Evolutionary conservation across 805 yeast species (phyloP).

Genomic region (Wickerhamiella sergipiensis): DNA sequence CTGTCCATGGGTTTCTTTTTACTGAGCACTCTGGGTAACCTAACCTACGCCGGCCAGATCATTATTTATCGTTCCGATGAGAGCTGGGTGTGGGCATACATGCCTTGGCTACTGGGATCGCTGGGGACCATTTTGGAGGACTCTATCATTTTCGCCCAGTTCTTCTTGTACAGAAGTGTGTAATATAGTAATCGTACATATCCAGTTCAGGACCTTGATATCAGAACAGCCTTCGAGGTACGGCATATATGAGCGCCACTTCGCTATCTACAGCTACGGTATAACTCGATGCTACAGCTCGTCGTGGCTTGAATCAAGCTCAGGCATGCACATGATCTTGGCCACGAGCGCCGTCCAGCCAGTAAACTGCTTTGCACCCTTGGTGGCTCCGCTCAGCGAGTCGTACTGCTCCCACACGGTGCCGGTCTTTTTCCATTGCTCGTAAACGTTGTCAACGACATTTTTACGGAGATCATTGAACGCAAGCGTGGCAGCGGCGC

Average conservation of each 20-base stretch:
- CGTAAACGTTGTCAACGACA: conserved; percentile 50
- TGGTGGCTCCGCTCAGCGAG: conserved; percentile 57
- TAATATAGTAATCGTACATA: too few relatives aligned
- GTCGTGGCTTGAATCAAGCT: conserved; percentile 10
- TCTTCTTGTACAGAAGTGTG: conserved; percentile 37
- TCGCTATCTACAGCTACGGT: background rate
- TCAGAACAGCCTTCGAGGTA: too few relatives aligned
- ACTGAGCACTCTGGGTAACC: conserved; percentile 59
- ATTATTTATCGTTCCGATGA: conserved; percentile 49
- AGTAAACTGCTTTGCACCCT: conserved; percentile 76
- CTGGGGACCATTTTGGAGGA: conserved; percentile 69
- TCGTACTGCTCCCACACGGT: conserved; percentile 87
- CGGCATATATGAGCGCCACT: too few relatives aligned
- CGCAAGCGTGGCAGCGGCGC: conserved; percentile 31
- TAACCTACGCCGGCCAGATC: conserved; percentile 64
- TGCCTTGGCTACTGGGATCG: conserved; percentile 70
- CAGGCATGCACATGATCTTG: conserved; percentile 75
- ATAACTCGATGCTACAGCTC: too few relatives aligned
- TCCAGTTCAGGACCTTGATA: too few relatives aligned
- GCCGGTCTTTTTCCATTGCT: conserved; percentile 64
- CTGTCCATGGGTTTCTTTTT: conserved; percentile 70
- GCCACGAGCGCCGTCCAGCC: conserved; percentile 89
- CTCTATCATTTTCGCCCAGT: conserved; percentile 48
- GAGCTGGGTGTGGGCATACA: conserved; percentile 44
- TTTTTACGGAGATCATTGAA: conserved; percentile 52